A percentile compares a stretch with the other conserved stretches of the same genome.
Evolutionary conservation across 352 stramenopile genomes (phyloP).

Genomic region (Pythium brassicae): DNA sequence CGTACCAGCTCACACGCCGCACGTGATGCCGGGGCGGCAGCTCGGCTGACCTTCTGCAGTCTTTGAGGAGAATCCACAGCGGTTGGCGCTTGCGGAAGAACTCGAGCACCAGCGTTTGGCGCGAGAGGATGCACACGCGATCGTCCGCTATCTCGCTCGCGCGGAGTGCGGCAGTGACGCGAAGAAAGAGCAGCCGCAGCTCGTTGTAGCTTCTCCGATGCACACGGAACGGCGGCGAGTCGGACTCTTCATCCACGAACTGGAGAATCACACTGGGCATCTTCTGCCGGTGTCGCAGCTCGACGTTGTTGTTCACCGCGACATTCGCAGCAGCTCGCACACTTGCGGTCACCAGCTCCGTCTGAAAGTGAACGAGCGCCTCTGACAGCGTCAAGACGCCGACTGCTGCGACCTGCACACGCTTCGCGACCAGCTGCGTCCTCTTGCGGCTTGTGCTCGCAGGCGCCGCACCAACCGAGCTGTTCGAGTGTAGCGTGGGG

Average conservation of each 20-base stretch:
- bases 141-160: conserved; percentile 19
- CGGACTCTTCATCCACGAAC: conserved; percentile 13
- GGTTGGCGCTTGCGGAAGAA: conserved; percentile 23
- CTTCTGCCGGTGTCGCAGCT: not conserved
- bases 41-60: conserved; percentile 21
- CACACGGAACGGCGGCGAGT: not conserved
- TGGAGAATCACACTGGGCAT: conserved; percentile 10
- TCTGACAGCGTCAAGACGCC: conserved; percentile 17
- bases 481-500: conserved; percentile 4
- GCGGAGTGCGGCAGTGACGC: conserved; percentile 24
- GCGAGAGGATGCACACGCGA: conserved; percentile 23
- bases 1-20: conserved; percentile 22
- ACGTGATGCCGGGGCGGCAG: conserved; percentile 15
- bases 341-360: not conserved
- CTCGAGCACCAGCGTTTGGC: conserved; percentile 18
- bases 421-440: conserved; percentile 3
- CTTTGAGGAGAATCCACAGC: conserved; percentile 33
- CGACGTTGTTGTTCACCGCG: not conserved
- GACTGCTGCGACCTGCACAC: conserved; percentile 3
- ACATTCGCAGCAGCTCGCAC: not conserved
- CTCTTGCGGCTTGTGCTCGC: too few relatives aligned
- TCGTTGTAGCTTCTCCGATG: conserved; percentile 7
- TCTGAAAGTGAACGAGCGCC: conserved; percentile 7
- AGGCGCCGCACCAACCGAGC: not conserved
- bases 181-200: conserved; percentile 20